A percentile compares a stretch with the other conserved stretches of the same genome.
Evolutionary conservation across 495 filamentous ascomycete species (phyloP).

Genomic region (Podospora australis): DNA sequence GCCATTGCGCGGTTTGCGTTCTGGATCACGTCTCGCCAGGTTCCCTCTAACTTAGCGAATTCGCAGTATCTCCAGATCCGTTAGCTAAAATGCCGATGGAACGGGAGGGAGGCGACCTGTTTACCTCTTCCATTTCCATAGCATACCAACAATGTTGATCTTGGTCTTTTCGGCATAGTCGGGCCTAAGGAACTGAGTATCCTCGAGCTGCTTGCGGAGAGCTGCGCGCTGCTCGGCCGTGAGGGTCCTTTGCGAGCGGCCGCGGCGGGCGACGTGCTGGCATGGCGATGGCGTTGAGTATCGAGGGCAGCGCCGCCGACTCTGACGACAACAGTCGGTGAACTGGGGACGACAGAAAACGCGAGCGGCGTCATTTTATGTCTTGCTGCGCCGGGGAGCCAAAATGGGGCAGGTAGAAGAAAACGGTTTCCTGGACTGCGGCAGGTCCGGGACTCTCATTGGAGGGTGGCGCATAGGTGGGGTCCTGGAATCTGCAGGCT

Average conservation of each 20-base stretch:
- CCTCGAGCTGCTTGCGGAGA: constrained; percentile 7
- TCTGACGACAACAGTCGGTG: not conserved
- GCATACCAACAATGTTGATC: constrained; percentile 15
- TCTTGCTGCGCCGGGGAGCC: constrained; percentile 2
- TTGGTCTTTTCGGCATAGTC: constrained; percentile 12
- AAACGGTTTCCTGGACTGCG: constrained; percentile 2
- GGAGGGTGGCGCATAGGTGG: not conserved
- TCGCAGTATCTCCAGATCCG: constrained; percentile 11
- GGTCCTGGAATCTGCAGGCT: not conserved
- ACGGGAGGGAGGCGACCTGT: not conserved
- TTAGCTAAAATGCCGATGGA: constrained; percentile 5
- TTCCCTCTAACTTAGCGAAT: not conserved
- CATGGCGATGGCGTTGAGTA: constrained; percentile 5
- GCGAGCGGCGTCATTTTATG: constrained; percentile 4
- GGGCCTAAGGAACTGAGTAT: constrained; percentile 10
- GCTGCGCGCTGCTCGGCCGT: constrained; percentile 10
- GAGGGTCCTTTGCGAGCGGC: constrained; percentile 1
- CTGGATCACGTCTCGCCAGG: constrained; percentile 21
- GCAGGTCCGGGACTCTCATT: not conserved
- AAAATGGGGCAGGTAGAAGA: constrained; percentile 1
- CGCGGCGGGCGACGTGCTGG: constrained; percentile 6
- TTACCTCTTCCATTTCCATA: constrained; percentile 20
- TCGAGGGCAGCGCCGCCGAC: constrained; percentile 4
- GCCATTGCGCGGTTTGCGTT: constrained; percentile 15
- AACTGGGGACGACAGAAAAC: constrained; percentile 1